Percentiles rank a stretch among this genome's conserved stretches.
Evolutionary conservation across 345 rosid species (phyloP).

Genomic region (Jatropha curcas): DNA sequence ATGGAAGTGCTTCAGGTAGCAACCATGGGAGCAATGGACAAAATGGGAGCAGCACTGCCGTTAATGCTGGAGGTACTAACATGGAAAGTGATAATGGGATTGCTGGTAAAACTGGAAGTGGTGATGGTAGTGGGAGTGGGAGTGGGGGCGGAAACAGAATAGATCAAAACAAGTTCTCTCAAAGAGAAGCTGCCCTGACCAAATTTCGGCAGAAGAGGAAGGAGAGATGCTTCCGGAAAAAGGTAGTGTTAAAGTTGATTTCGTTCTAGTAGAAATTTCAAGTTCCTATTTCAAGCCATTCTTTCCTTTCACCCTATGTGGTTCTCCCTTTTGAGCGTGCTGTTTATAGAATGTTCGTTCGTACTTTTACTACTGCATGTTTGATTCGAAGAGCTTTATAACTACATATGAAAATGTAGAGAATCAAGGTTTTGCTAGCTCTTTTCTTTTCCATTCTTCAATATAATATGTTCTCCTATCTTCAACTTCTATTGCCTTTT

Average conservation of each 20-base stretch:
- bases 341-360: neutral
- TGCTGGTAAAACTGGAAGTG: constrained; percentile 39
- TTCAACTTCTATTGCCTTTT: neutral
- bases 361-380: neutral
- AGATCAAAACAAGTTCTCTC: constrained; percentile 26
- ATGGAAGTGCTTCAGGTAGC: constrained; percentile 53
- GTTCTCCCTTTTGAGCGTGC: neutral
- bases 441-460: neutral
- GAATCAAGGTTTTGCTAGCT: neutral
- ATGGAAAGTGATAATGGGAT: constrained; percentile 34
- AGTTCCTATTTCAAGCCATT: neutral
- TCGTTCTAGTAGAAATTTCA: neutral
- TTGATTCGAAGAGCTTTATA: neutral
- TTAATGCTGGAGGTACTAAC: constrained; percentile 37
- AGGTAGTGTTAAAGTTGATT: constrained; percentile 20
- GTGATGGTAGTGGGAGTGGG: constrained; percentile 41
- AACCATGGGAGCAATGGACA: constrained; percentile 50
- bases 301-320: too few species aligned
- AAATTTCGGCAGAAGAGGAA: constrained; percentile 40
- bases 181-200: constrained; percentile 41
- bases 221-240: constrained; percentile 41
- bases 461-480: neutral
- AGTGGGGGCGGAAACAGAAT: constrained; percentile 35
- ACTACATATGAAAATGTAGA: neutral
- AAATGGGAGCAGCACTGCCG: constrained; percentile 39